Base-by-base conservation (phyloP, 2,329 filamentous ascomycete species). In the Diaporthe helianthi region DNA sequence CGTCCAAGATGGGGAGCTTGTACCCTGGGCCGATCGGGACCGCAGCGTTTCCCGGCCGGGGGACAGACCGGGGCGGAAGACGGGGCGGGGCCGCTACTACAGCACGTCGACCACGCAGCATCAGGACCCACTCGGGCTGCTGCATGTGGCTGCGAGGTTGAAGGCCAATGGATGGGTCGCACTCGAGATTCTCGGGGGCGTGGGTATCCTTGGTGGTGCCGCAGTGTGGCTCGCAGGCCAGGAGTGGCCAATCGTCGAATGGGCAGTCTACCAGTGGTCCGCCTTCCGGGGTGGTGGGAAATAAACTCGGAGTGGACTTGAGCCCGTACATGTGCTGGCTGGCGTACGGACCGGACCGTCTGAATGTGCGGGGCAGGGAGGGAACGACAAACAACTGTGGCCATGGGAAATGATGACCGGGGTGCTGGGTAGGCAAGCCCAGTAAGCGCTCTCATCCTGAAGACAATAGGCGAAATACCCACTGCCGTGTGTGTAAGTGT, bases 51-150 rank as follows among this genome's bases (percentile, higher is more conserved):
- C 64, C 29, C 66, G 54, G 44, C 38, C 44, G 31, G 51, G 53
- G 10, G 67, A 65, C 13, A 67, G 68, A 65, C 67, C 52, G 5
- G 19, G 17, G 15, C 67, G 66, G 51, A 53, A 63, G 41, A 26
- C 65, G 15, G 52, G 46, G 3, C 29, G 41, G 36, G 46, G 51
- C 22, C 33, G 26, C 46, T 63, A 22, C 26, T 65, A 41, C 31
- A 58, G 52, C 33, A 71, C 44, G 36, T 72, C 69, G 65, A 61
- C 71, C 61, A 65, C 69, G 63, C 68, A 58, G 47, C 85, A 89
- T 41, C 86, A 92, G 70, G 94, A 98, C 78, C 94, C 94, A 0
- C 83, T 97, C 0, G 94, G 94, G 0, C 78, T 97, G 44, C 84
- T 97, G 64, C 85, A 90, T 71, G 86, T 94, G 72, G 87, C 88